phyloP scores from a whole-genome alignment of 2,329 filamentous ascomycete genomes.

The Clonostachys rosea region DNA sequence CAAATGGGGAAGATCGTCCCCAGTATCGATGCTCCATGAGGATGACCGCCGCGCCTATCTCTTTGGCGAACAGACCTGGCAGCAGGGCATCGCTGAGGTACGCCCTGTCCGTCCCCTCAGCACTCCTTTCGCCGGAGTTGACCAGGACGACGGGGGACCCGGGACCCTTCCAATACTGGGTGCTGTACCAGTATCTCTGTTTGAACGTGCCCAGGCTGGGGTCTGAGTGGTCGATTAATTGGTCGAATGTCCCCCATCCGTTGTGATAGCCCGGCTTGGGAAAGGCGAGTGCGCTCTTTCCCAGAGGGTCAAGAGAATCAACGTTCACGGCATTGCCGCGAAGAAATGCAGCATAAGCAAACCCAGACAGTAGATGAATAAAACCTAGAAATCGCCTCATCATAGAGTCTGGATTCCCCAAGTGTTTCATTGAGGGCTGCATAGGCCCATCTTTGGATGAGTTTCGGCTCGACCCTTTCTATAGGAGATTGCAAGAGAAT shows the following conservation, averaged over 20 bases:
- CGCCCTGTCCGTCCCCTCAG: slow-evolving; percentile 45
- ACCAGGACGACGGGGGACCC: slow-evolving; percentile 74
- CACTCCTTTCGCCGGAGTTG: slow-evolving; percentile 60
- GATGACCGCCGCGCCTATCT: slow-evolving; percentile 66
- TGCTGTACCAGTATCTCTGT: slow-evolving; percentile 77
- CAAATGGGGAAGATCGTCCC: slow-evolving; percentile 63
- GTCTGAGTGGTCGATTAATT: slow-evolving; percentile 54
- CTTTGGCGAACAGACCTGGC: slow-evolving; percentile 58
- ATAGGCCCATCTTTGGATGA: too few species aligned
- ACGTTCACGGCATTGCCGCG: background rate
- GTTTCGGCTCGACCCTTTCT: too few species aligned
- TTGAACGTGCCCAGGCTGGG: slow-evolving; percentile 55
- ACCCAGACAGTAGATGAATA: background rate
- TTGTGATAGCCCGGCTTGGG: background rate
- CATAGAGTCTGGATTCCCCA: too few species aligned
- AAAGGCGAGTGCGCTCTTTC: background rate
- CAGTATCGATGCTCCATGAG: slow-evolving; percentile 84
- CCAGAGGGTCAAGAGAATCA: background rate
- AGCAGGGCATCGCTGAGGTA: slow-evolving; percentile 71
- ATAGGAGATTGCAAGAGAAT: too few species aligned
- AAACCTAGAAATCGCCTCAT: too few species aligned
- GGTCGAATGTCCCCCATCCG: slow-evolving; percentile 32
- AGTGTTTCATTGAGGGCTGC: too few species aligned
- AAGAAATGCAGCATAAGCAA: background rate
- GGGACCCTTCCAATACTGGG: slow-evolving; percentile 65